Evolutionary conservation across 495 filamentous ascomycete species (phyloP).

Genomic region (Diplogelasinospora grovesii): DNA sequence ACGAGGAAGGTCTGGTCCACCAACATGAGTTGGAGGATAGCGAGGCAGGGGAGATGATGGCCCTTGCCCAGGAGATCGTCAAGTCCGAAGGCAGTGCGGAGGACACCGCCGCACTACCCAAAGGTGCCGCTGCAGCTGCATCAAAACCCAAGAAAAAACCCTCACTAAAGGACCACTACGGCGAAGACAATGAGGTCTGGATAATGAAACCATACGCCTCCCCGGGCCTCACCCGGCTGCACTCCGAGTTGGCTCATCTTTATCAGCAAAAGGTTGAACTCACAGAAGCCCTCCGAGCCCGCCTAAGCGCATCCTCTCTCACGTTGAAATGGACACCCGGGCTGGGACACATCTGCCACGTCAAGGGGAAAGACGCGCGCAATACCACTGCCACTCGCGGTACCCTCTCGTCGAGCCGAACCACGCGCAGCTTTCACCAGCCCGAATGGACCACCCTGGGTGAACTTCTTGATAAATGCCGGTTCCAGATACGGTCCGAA

Average conservation of each 20-base stretch:
- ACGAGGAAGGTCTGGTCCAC: conserved; percentile 82
- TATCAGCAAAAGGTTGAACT: conserved; percentile 52
- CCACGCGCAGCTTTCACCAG: conserved; percentile 76
- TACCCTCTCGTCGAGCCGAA: conserved; percentile 69
- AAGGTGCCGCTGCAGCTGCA: conserved; percentile 25
- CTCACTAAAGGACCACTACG: conserved; percentile 41
- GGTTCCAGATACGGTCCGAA: conserved; percentile 68
- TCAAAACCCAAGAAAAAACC: conserved; percentile 40
- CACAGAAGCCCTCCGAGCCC: conserved; percentile 48
- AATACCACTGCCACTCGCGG: conserved; percentile 35
- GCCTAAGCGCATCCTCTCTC: conserved; percentile 49
- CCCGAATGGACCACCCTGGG: conserved; percentile 80
- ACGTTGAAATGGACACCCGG: conserved; percentile 78
- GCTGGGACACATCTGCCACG: conserved; percentile 81
- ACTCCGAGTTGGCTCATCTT: conserved; percentile 54
- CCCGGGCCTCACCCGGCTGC: conserved; percentile 53
- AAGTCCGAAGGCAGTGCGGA: conserved; percentile 48
- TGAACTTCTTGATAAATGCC: conserved; percentile 60
- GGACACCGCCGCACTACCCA: conserved; percentile 35
- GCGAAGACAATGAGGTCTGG: conserved; percentile 61
- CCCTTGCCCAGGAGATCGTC: conserved; percentile 60
- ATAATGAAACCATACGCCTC: conserved; percentile 80
- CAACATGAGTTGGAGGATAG: conserved; percentile 69
- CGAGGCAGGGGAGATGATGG: conserved; percentile 60
- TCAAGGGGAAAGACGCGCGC: conserved; percentile 72